Conservation (phyloP, 2,329 filamentous ascomycete genomes). For the Penicillium brevicompactum region DNA sequence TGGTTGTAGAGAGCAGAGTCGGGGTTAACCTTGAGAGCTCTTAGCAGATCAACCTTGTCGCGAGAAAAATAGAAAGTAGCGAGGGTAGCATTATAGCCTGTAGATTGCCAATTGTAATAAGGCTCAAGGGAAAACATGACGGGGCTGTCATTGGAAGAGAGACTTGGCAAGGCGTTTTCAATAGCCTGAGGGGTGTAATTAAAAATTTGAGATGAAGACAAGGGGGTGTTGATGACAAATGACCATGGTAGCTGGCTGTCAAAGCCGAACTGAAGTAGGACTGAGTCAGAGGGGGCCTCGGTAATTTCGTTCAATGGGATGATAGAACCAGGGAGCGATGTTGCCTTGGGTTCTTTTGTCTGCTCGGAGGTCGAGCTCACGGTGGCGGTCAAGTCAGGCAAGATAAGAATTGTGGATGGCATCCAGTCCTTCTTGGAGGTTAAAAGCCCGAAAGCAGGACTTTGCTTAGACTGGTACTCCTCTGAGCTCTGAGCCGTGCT, state of each 20-base stretch:
- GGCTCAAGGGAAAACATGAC: slow-evolving; percentile 73
- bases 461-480: slow-evolving; percentile 32
- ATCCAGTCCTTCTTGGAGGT: slow-evolving; percentile 26
- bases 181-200: slow-evolving; percentile 72
- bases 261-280: slow-evolving; percentile 83
- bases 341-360: slow-evolving; percentile 55
- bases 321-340: slow-evolving; percentile 72
- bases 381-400: slow-evolving; percentile 11
- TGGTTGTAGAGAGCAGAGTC: slow-evolving; percentile 74
- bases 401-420: slow-evolving; percentile 23
- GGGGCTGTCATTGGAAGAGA: slow-evolving; percentile 50
- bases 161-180: slow-evolving; percentile 59
- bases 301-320: slow-evolving; percentile 65
- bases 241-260: slow-evolving; percentile 76
- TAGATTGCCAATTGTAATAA: slow-evolving; percentile 66
- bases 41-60: slow-evolving; percentile 67
- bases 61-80: slow-evolving; percentile 77
- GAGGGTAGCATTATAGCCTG: slow-evolving; percentile 80
- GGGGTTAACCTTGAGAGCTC: slow-evolving; percentile 69
- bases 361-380: slow-evolving; percentile 31
- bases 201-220: slow-evolving; percentile 85
- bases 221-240: slow-evolving; percentile 72
- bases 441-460: too few species aligned
- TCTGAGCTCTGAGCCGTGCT: slow-evolving; percentile 29
- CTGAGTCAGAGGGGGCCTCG: slow-evolving; percentile 63